phyloP scores from a whole-genome alignment of 306 rosid genomes.

The Cucumis melo region DNA sequence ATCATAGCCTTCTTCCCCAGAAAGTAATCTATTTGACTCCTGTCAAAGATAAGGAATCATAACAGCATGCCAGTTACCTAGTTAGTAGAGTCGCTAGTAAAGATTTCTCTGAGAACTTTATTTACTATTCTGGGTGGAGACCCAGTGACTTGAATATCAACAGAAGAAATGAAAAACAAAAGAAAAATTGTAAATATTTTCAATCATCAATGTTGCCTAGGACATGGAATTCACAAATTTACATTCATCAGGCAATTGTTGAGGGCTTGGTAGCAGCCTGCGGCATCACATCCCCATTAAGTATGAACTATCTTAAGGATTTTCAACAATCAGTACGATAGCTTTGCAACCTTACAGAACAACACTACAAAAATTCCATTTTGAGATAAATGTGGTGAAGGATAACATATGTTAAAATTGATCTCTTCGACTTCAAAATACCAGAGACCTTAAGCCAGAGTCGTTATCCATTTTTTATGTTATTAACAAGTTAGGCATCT shows the following conservation, averaged over 20 bases:
- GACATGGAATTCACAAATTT: background rate
- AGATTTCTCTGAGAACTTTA: background rate
- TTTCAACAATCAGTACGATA: background rate
- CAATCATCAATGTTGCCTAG: background rate
- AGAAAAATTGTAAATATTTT: background rate
- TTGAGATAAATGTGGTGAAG: background rate
- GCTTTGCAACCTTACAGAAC: background rate
- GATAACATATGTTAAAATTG: background rate
- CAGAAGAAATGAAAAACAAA: background rate
- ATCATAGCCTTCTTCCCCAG: constrained; percentile 56
- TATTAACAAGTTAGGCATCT: background rate
- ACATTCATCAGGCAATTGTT: background rate
- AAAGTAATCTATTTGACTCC: constrained; percentile 47
- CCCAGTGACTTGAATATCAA: background rate
- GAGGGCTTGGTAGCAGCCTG: background rate
- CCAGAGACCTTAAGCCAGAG: background rate
- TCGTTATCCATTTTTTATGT: background rate
- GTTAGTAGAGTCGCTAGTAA: background rate
- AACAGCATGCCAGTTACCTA: background rate
- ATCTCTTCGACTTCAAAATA: background rate
- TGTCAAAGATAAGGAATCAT: constrained; percentile 11
- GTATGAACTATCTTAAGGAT: background rate
- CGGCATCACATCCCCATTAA: background rate
- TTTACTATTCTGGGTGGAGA: background rate
- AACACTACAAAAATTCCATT: background rate